Evolutionary conservation across 805 yeast species (phyloP).

Genomic region (Myxozyma mucilagina): DNA sequence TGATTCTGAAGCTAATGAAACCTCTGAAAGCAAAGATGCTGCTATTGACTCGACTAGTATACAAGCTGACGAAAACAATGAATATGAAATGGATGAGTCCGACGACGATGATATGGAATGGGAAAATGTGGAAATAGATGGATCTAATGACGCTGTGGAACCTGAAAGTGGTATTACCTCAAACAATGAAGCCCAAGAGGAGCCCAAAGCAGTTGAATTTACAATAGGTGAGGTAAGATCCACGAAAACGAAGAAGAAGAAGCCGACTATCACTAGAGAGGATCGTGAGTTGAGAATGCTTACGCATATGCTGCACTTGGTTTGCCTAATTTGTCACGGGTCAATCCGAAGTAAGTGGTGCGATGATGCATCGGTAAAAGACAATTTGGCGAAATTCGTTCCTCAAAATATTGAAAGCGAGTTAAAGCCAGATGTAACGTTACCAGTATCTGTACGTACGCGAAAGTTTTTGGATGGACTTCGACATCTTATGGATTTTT

Average conservation of each 20-base stretch:
- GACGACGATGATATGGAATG: constrained; percentile 23
- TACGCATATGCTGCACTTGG: constrained; percentile 60
- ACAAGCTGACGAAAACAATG: background rate
- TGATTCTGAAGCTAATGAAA: background rate
- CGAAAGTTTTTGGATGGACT: constrained; percentile 75
- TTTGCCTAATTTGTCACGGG: constrained; percentile 66
- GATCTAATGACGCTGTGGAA: background rate
- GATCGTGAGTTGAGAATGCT: constrained; percentile 45
- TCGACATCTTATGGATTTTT: constrained; percentile 62
- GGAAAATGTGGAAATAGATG: constrained; percentile 26
- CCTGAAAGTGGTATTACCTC: background rate
- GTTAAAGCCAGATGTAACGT: constrained; percentile 51
- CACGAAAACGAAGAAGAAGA: constrained; percentile 3
- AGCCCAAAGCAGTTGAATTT: constrained; percentile 23
- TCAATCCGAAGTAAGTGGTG: constrained; percentile 74
- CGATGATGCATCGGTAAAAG: constrained; percentile 42
- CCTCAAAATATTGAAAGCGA: constrained; percentile 52
- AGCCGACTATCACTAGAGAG: constrained; percentile 12
- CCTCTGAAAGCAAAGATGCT: background rate
- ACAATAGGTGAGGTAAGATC: constrained; percentile 12
- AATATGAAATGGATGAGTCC: background rate
- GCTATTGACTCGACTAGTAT: no score
- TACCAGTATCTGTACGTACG: constrained; percentile 48
- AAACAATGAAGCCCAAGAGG: background rate
- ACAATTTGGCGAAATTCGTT: constrained; percentile 47